Conservation (phyloP, 108 stramenopile species). For the Phaeodactylum tricornutum region DNA sequence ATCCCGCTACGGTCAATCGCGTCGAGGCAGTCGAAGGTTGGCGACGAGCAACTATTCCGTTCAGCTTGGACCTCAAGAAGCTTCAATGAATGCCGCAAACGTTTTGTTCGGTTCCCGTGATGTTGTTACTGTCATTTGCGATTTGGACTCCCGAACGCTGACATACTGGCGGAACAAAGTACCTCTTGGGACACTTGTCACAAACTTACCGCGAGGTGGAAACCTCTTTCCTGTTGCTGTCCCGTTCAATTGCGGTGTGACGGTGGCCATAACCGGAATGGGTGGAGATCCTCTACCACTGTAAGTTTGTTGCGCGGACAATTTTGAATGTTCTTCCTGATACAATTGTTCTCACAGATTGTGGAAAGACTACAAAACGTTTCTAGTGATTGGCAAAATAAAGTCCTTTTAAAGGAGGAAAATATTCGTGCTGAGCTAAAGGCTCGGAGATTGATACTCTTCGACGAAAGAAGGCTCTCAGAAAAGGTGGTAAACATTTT, state of each 20-base stretch:
- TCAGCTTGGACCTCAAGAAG: conserved; percentile 10
- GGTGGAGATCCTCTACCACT: conserved; percentile 21
- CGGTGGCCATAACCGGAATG: conserved; percentile 30
- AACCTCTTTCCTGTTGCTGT: conserved; percentile 28
- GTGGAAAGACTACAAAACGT: too few relatives aligned
- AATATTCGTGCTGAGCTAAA: too few relatives aligned
- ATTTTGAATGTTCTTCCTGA: too few relatives aligned
- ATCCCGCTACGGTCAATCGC: conserved; percentile 1
- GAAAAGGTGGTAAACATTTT: conserved; percentile 8
- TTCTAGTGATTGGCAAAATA: too few relatives aligned
- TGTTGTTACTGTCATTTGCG: conserved; percentile 27
- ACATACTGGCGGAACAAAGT: conserved; percentile 29
- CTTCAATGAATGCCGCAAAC: conserved; percentile 16
- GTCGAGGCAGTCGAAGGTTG: conserved; percentile 3
- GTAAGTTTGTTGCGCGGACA: too few relatives aligned
- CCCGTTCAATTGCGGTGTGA: conserved; percentile 28
- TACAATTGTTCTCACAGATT: too few relatives aligned
- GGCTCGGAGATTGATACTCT: too few relatives aligned
- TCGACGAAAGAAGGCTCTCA: too few relatives aligned
- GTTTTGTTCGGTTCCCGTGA: conserved; percentile 32
- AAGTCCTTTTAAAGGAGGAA: too few relatives aligned
- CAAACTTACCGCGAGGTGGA: conserved; percentile 24
- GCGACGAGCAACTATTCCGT: conserved; percentile 6
- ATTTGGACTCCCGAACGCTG: conserved; percentile 22
- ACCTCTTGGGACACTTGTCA: conserved; percentile 29